A percentile compares a stretch with the other conserved stretches of the same genome.
These are phyloP conservation scores for Picea engelmannii DNA, from an alignment of 83 land plant species.

Conservation along the genomic window DNA sequence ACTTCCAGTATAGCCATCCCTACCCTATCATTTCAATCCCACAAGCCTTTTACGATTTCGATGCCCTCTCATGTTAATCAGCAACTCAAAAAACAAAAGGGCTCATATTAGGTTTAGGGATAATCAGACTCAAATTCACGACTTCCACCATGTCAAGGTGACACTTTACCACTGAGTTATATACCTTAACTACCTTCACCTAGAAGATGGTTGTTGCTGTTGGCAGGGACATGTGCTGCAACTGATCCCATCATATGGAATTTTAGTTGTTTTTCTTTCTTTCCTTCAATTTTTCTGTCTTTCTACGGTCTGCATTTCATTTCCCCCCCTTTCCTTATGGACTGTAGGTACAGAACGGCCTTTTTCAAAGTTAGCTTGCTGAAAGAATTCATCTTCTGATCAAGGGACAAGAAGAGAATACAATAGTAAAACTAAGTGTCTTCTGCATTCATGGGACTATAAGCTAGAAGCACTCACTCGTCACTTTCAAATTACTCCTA, in stretches of 20 bases:
- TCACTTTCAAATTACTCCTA: background rate
- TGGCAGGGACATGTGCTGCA: background rate
- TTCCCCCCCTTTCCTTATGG: background rate
- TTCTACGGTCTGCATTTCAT: background rate
- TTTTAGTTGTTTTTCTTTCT: background rate
- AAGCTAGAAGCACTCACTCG: background rate
- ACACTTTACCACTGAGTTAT: too few relatives aligned
- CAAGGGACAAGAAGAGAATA: background rate
- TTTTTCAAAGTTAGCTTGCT: background rate
- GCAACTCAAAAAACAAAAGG: too few relatives aligned
- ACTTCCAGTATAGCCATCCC: too few relatives aligned
- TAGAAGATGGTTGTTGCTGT: background rate
- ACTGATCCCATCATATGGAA: background rate
- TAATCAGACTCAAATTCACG: too few relatives aligned
- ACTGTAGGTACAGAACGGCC: background rate
- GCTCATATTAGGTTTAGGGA: too few relatives aligned
- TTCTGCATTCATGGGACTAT: background rate
- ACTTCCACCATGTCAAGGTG: too few relatives aligned
- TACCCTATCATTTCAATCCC: too few relatives aligned
- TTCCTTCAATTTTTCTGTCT: background rate
- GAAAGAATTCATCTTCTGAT: background rate
- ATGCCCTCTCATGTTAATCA: too few relatives aligned
- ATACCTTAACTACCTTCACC: too few relatives aligned
- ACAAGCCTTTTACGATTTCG: too few relatives aligned
- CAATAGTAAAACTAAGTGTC: background rate